These are phyloP conservation scores for Fraxinus baroniana DNA, from an alignment of 305 asterid genomes.

Conservation along the genomic window DNA sequence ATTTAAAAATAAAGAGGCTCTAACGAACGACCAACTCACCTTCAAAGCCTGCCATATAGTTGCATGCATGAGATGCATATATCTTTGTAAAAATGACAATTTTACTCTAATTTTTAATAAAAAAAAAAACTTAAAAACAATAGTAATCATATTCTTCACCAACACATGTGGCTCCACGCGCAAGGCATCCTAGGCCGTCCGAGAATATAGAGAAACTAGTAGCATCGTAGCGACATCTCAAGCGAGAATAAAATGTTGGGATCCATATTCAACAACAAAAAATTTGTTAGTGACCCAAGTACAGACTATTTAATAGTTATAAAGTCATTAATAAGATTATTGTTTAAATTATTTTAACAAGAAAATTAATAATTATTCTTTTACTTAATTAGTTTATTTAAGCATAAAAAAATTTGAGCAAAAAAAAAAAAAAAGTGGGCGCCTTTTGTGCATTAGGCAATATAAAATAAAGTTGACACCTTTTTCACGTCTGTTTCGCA, in stretches of 20 bases:
- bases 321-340: too few species aligned
- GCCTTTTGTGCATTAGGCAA: background rate
- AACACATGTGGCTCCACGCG: background rate
- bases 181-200: background rate
- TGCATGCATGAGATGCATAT: background rate
- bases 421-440: background rate
- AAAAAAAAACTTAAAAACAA: background rate
- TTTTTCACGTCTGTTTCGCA: background rate
- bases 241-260: background rate
- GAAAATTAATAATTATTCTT: too few species aligned
- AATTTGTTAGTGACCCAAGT: background rate
- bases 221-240: background rate
- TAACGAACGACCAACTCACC: too few species aligned
- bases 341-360: too few species aligned
- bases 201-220: background rate
- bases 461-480: too few species aligned
- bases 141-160: background rate
- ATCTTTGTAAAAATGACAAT: too few species aligned
- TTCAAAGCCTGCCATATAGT: background rate
- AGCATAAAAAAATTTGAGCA: background rate
- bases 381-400: too few species aligned
- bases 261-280: too few species aligned
- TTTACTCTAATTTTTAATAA: background rate
- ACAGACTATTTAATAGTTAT: too few species aligned
- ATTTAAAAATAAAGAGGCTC: background rate